Conservation (phyloP, 148 eudicot species). For the Vaccinium macrocarpon region DNA sequence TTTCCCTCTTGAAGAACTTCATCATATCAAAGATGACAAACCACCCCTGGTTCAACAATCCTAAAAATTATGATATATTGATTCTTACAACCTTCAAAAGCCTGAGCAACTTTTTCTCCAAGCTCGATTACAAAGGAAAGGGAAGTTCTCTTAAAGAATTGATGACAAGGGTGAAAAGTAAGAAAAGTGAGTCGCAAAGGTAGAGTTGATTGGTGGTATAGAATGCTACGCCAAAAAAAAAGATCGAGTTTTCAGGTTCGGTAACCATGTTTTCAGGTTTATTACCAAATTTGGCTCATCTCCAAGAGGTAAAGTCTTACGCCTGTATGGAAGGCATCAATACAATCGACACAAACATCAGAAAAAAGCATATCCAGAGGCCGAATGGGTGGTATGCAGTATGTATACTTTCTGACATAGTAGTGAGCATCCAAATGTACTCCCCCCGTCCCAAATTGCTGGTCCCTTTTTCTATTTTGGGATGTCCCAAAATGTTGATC, state of each 20-base stretch:
- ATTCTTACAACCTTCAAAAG: background rate
- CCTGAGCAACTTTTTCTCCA: background rate
- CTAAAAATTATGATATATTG: background rate
- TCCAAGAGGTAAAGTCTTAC: too few relatives aligned
- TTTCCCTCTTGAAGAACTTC: background rate
- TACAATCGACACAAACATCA: background rate
- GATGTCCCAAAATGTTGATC: too few relatives aligned
- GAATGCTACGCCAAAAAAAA: too few relatives aligned
- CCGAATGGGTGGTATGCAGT: constrained; percentile 3
- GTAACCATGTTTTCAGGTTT: too few relatives aligned
- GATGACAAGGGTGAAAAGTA: background rate
- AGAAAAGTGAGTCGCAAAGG: background rate
- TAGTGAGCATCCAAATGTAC: background rate
- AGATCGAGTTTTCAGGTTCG: too few relatives aligned
- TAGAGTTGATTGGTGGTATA: too few relatives aligned
- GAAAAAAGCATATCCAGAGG: background rate
- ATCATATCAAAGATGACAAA: background rate
- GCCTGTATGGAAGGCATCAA: too few relatives aligned
- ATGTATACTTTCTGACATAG: background rate
- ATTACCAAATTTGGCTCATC: too few relatives aligned
- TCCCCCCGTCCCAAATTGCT: too few relatives aligned
- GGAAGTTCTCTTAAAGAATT: background rate
- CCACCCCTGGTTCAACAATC: background rate
- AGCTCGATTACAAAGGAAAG: background rate
- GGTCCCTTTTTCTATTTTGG: too few relatives aligned